A percentile compares a stretch with the other conserved stretches of the same genome.
phyloP scores from a whole-genome alignment of 1,284 basidiomycete genomes.

The Coniophora puteana region DNA sequence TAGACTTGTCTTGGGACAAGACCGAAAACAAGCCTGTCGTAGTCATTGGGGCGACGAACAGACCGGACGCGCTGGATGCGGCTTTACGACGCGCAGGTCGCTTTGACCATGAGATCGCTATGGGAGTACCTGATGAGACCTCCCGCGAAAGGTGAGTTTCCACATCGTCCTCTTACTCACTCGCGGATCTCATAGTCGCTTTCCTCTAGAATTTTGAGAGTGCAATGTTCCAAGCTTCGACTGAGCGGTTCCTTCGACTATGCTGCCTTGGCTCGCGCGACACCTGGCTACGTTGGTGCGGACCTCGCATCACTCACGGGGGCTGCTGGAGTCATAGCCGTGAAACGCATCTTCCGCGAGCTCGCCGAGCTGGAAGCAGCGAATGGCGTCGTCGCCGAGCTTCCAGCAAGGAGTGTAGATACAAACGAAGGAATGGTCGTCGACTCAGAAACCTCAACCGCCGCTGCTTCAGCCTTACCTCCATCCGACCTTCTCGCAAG shows the following conservation, averaged over 20 bases:
- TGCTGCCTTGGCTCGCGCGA: slow-evolving; percentile 80
- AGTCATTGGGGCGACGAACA: slow-evolving; percentile 95
- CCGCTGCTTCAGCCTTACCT: slow-evolving; percentile 10
- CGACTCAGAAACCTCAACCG: slow-evolving; percentile 33
- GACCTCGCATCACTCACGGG: slow-evolving; percentile 90
- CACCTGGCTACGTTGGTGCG: slow-evolving; percentile 96
- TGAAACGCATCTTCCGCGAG: slow-evolving; percentile 92
- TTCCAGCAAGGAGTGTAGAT: slow-evolving; percentile 12
- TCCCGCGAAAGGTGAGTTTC: slow-evolving; percentile 79
- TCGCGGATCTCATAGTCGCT: not conserved
- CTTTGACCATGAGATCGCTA: slow-evolving; percentile 97
- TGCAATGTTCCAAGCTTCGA: slow-evolving; percentile 72
- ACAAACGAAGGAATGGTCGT: slow-evolving; percentile 48
- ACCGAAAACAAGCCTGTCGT: slow-evolving; percentile 88
- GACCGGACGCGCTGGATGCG: slow-evolving; percentile 92
- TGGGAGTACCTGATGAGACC: slow-evolving; percentile 93
- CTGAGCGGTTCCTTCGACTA: slow-evolving; percentile 85
- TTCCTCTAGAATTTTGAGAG: slow-evolving; percentile 68
- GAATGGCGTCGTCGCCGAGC: slow-evolving; percentile 51
- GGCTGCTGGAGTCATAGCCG: slow-evolving; percentile 93
- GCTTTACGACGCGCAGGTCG: slow-evolving; percentile 90
- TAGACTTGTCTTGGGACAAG: slow-evolving; percentile 90
- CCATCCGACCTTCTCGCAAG: slow-evolving; percentile 13
- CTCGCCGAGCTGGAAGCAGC: slow-evolving; percentile 79
- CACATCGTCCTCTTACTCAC: not conserved